phyloP scores from a whole-genome alignment of 1,284 basidiomycete genomes.

The Ceratobasidium sp. region DNA sequence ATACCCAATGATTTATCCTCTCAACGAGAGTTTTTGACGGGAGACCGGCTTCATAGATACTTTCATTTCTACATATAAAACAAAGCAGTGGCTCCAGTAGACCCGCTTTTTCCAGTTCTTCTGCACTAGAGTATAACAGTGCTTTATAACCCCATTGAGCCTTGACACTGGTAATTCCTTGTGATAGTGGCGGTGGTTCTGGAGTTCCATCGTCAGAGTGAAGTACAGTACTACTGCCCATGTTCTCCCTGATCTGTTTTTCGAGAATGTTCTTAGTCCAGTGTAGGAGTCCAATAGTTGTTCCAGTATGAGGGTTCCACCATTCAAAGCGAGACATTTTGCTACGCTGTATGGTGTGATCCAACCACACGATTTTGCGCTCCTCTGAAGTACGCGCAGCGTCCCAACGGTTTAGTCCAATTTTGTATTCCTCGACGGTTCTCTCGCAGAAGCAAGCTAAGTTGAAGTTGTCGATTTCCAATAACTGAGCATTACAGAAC shows the following conservation, averaged over 20 bases:
- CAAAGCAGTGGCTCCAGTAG: background rate
- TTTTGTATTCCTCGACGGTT: background rate
- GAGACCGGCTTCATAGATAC: slow-evolving; percentile 3
- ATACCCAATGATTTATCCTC: background rate
- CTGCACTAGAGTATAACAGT: background rate
- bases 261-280: slow-evolving; percentile 11
- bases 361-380: background rate
- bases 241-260: slow-evolving; percentile 13
- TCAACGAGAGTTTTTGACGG: too few relatives aligned
- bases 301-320: background rate
- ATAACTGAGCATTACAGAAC: background rate
- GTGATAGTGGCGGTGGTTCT: background rate
- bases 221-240: background rate
- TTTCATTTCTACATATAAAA: background rate
- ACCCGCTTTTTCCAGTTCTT: background rate
- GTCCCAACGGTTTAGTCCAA: too few relatives aligned
- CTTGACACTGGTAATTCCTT: background rate
- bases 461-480: background rate
- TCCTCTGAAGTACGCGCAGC: background rate
- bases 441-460: background rate
- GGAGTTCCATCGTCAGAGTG: background rate
- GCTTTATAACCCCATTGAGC: background rate
- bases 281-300: background rate
- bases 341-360: background rate
- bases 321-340: background rate